phyloP scores from a whole-genome alignment of 345 rosid species.

The Anastatica hierochuntica region DNA sequence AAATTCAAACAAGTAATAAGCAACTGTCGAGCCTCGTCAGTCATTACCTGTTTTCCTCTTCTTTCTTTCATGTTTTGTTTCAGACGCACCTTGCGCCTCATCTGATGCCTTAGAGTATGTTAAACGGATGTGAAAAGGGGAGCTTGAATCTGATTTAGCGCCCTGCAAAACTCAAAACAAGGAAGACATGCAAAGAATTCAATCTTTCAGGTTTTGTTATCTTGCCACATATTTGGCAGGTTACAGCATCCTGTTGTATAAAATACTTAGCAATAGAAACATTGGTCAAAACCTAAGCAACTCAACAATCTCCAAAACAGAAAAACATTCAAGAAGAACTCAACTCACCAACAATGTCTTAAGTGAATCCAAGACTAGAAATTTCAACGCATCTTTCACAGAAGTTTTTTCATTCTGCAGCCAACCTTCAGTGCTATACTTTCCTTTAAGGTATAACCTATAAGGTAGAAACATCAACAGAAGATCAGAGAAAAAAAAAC shows the following conservation, averaged over 20 bases:
- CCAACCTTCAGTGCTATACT: constrained; percentile 51
- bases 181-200: constrained; percentile 6
- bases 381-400: constrained; percentile 69
- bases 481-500: neutral
- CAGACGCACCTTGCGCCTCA: constrained; percentile 18
- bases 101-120: constrained; percentile 40
- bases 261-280: neutral
- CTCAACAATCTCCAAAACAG: neutral
- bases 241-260: neutral
- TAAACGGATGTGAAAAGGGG: constrained; percentile 61
- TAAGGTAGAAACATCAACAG: constrained; percentile 4
- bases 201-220: neutral
- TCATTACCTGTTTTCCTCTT: constrained; percentile 58
- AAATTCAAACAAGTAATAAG: neutral
- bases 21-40: neutral
- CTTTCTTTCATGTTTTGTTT: constrained; percentile 38
- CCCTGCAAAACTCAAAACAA: constrained; percentile 53
- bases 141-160: constrained; percentile 44
- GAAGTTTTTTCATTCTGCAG: constrained; percentile 37
- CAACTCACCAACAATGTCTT: constrained; percentile 50
- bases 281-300: constrained; percentile 4
- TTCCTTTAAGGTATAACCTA: constrained; percentile 54
- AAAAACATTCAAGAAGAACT: neutral
- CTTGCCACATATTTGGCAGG: neutral
- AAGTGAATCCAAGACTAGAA: constrained; percentile 39